phyloP scores from a whole-genome alignment of 2,329 filamentous ascomycete species.

The Colletotrichum sp. region DNA sequence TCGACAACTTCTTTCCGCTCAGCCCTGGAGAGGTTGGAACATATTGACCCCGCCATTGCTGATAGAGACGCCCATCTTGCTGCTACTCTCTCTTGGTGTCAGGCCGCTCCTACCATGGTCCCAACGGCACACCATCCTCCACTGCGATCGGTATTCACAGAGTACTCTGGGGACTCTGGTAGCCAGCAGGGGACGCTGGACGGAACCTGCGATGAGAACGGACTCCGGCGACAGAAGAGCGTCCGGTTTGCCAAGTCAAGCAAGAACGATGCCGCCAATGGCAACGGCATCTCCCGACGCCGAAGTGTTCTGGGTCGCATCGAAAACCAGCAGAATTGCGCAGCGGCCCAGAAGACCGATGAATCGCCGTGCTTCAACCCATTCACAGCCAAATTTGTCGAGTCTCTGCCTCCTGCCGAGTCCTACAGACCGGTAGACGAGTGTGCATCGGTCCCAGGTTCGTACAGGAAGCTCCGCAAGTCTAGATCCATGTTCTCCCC shows the following conservation, averaged over 20 bases:
- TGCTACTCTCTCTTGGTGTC: constrained; percentile 63
- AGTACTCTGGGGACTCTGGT: not conserved
- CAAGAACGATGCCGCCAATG: not conserved
- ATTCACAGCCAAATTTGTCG: constrained; percentile 4
- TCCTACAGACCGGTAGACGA: constrained; percentile 41
- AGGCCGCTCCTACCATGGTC: constrained; percentile 48
- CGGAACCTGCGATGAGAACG: constrained; percentile 9
- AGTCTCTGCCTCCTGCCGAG: constrained; percentile 2
- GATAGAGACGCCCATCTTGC: constrained; percentile 67
- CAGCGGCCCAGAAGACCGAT: not conserved
- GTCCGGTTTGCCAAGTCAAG: constrained; percentile 53
- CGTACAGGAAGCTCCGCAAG: constrained; percentile 56
- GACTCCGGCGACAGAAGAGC: constrained; percentile 53
- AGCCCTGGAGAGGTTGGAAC: constrained; percentile 46
- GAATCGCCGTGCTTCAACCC: not conserved
- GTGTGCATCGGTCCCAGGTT: constrained; percentile 50
- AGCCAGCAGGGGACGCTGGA: not conserved
- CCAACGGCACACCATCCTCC: constrained; percentile 32
- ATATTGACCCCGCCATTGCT: constrained; percentile 53
- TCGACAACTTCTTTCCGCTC: constrained; percentile 53
- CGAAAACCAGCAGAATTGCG: not conserved
- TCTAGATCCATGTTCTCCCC: constrained; percentile 59
- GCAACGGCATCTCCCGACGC: not conserved
- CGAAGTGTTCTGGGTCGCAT: not conserved
- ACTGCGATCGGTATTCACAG: constrained; percentile 24